Conservation (phyloP, 2,329 filamentous ascomycete species). For the Tolypocladium capitatum region DNA sequence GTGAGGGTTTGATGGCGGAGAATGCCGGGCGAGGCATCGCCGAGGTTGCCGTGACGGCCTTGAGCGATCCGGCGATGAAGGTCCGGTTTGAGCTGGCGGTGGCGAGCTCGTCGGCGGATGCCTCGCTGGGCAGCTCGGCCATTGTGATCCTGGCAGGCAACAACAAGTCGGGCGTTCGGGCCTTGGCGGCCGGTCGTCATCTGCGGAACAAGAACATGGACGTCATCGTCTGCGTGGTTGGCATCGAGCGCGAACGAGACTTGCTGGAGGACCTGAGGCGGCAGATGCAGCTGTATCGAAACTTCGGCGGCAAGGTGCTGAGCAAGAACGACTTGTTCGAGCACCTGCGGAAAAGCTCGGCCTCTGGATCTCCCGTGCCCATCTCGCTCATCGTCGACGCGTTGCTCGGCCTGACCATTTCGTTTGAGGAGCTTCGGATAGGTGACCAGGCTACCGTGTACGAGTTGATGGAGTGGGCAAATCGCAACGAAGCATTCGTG, state of each 20-base stretch:
- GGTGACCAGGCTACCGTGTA: constrained; percentile 75
- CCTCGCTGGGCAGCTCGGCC: constrained; percentile 20
- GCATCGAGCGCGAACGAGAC: constrained; percentile 70
- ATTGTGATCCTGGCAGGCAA: constrained; percentile 85
- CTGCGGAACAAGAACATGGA: constrained; percentile 71
- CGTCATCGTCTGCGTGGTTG: constrained; percentile 71
- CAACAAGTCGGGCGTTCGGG: constrained; percentile 75
- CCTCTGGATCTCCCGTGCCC: constrained; percentile 30
- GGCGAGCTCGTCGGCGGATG: constrained; percentile 18
- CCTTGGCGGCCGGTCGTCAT: constrained; percentile 75
- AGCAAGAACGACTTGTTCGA: constrained; percentile 49
- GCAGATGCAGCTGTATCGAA: constrained; percentile 73
- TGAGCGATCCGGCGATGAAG: constrained; percentile 49
- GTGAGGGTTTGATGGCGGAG: constrained; percentile 82
- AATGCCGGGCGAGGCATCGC: constrained; percentile 83
- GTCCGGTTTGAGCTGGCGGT: constrained; percentile 34
- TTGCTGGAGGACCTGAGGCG: constrained; percentile 67
- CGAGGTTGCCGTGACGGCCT: constrained; percentile 60
- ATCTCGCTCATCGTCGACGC: constrained; percentile 81
- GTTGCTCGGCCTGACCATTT: constrained; percentile 70
- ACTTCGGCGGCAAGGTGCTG: constrained; percentile 63
- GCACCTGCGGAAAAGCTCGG: constrained; percentile 35
- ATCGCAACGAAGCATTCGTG: constrained; percentile 70
- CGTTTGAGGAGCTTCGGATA: constrained; percentile 76
- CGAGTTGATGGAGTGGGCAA: constrained; percentile 87